phyloP scores from a whole-genome alignment of 768 basidiomycete genomes.

The Lentinula boryana region DNA sequence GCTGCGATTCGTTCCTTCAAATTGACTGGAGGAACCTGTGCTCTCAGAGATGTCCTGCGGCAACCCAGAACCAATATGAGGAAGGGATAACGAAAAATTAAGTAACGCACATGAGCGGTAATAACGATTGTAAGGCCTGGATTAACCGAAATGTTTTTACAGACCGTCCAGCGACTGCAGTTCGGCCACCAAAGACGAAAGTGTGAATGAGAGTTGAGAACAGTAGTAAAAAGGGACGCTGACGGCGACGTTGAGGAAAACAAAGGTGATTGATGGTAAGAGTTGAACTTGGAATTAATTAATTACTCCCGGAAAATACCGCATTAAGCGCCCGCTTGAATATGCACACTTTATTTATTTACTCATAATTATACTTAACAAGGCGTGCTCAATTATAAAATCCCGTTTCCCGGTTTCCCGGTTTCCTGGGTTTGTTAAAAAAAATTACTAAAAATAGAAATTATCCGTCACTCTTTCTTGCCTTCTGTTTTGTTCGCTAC shows the following conservation, averaged over 20 bases:
- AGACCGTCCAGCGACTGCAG: slow-evolving; percentile 9
- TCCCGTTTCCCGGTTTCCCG: too few species aligned
- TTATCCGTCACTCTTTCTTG: too few species aligned
- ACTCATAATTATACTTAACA: too few species aligned
- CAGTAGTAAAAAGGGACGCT: background rate
- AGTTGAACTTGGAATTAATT: background rate
- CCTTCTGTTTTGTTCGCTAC: background rate
- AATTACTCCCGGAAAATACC: background rate
- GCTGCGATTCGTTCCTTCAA: slow-evolving; percentile 83
- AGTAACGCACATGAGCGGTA: background rate
- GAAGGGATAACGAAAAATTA: background rate
- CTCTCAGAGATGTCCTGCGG: slow-evolving; percentile 22
- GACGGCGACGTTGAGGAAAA: background rate
- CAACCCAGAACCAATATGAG: background rate
- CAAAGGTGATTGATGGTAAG: background rate
- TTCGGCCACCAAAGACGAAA: background rate
- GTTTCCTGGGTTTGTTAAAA: too few species aligned
- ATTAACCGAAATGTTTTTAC: slow-evolving; percentile 2
- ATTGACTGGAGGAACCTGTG: slow-evolving; percentile 37
- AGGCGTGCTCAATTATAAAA: too few species aligned
- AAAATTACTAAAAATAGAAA: too few species aligned
- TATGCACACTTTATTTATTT: too few species aligned
- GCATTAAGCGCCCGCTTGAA: background rate
- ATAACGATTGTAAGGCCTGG: background rate
- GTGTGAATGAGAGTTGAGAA: slow-evolving; percentile 8